Evolutionary conservation across 2,329 filamentous ascomycete genomes (phyloP).

Genomic region (Gnomoniopsis sp.): DNA sequence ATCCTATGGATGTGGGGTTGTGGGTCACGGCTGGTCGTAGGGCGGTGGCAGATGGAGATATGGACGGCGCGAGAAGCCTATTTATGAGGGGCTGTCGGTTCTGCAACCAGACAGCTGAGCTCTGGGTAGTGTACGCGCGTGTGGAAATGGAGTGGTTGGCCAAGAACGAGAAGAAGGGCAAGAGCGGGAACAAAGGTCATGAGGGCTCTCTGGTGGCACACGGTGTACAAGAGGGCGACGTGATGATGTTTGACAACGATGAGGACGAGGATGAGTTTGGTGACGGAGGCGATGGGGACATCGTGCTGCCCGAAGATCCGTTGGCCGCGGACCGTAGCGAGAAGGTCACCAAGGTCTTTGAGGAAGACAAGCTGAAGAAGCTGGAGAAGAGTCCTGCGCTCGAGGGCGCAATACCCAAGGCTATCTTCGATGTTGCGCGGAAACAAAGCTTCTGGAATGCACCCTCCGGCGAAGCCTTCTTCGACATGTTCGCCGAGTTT

Average conservation of each 20-base stretch:
- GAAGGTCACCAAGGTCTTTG: conserved; percentile 39
- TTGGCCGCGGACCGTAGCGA: conserved; percentile 28
- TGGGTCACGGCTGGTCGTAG: conserved; percentile 84
- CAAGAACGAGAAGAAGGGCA: conserved; percentile 73
- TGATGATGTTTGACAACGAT: conserved; percentile 44
- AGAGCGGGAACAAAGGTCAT: conserved; percentile 52
- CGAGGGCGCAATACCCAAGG: conserved; percentile 88
- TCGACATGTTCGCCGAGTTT: conserved; percentile 73
- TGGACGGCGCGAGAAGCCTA: conserved; percentile 77
- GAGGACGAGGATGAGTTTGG: conserved; percentile 48
- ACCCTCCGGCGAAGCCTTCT: conserved; percentile 70
- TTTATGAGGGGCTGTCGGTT: conserved; percentile 90
- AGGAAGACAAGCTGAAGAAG: conserved; percentile 41
- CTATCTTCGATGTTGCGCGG: conserved; percentile 83
- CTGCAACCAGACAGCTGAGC: conserved; percentile 66
- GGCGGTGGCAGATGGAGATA: conserved; percentile 78
- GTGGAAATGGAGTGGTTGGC: conserved; percentile 90
- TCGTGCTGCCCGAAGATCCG: conserved; percentile 43
- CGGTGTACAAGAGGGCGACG: conserved; percentile 38
- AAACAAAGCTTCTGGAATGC: conserved; percentile 70
- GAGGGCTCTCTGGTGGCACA: conserved; percentile 28
- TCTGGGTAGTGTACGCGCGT: conserved; percentile 90
- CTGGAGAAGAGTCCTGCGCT: conserved; percentile 77
- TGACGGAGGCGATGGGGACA: conserved; percentile 36
- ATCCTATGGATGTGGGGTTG: conserved; percentile 76